Conservation (phyloP, 2,329 filamentous ascomycete species). For the Blastomyces parvus region DNA sequence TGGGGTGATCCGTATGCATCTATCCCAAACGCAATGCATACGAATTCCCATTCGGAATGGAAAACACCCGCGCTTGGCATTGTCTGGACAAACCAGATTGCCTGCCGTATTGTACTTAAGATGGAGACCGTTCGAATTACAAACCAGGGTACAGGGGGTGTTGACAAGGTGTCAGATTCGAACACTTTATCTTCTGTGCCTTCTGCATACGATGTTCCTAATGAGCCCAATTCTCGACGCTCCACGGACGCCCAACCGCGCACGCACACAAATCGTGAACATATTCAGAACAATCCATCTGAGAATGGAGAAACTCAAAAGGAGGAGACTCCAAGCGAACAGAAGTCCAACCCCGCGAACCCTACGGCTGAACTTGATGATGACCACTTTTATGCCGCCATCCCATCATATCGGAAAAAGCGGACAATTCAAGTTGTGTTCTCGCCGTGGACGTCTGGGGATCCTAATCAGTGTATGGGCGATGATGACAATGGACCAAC, state of each 20-base stretch:
- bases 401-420: slow-evolving; percentile 24
- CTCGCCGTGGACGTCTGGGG: slow-evolving; percentile 58
- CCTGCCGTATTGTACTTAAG: slow-evolving; percentile 69
- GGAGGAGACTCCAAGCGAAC: not conserved
- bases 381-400: not conserved
- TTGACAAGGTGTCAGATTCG: not conserved
- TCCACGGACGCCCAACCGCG: not conserved
- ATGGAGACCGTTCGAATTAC: slow-evolving; percentile 47
- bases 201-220: not conserved
- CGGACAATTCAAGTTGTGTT: slow-evolving; percentile 86
- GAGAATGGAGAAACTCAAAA: not conserved
- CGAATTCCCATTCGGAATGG: slow-evolving; percentile 9
- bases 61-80: slow-evolving; percentile 84
- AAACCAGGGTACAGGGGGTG: slow-evolving; percentile 7
- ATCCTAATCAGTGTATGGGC: not conserved
- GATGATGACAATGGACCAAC: not conserved
- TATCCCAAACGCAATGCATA: not conserved
- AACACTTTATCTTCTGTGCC: not conserved
- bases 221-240: not conserved
- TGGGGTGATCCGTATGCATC: slow-evolving; percentile 65
- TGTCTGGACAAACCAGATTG: slow-evolving; percentile 84
- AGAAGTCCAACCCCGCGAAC: not conserved
- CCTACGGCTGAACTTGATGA: not conserved
- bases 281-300: not conserved
- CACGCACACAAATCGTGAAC: not conserved